phyloP scores from a whole-genome alignment of 208 protist species.

The Leishmania arabica region DNA sequence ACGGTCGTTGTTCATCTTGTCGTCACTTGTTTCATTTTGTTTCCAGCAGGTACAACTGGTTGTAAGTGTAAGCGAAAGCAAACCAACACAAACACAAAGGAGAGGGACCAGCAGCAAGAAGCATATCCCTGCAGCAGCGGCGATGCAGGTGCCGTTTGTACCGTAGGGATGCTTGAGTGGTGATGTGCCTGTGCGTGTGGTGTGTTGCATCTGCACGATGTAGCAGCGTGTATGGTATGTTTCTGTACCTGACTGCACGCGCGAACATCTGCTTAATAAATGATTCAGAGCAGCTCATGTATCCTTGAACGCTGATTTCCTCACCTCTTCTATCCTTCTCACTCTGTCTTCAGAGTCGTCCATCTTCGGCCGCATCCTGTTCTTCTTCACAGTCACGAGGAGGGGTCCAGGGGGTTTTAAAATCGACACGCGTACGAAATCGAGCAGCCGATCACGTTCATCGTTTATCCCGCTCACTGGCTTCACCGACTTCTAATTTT shows the following conservation, averaged over 20 bases:
- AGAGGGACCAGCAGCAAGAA: background rate
- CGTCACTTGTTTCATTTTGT: background rate
- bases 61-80: background rate
- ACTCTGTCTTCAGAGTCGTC: background rate
- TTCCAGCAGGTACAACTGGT: background rate
- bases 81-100: background rate
- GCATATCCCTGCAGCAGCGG: background rate
- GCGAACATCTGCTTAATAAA: background rate
- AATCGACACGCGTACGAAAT: background rate
- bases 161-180: background rate
- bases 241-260: background rate
- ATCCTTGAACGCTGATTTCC: background rate
- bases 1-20: slow-evolving; percentile 2
- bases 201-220: background rate
- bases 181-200: background rate
- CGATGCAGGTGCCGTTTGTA: background rate
- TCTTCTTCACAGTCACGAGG: background rate
- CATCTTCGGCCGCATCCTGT: background rate
- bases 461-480: background rate
- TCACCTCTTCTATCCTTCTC: background rate
- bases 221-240: background rate
- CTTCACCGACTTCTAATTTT: background rate
- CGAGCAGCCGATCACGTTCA: background rate
- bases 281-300: background rate
- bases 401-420: background rate